Conservation (phyloP, 1,284 basidiomycete genomes). For the Inonotus obliquus region DNA sequence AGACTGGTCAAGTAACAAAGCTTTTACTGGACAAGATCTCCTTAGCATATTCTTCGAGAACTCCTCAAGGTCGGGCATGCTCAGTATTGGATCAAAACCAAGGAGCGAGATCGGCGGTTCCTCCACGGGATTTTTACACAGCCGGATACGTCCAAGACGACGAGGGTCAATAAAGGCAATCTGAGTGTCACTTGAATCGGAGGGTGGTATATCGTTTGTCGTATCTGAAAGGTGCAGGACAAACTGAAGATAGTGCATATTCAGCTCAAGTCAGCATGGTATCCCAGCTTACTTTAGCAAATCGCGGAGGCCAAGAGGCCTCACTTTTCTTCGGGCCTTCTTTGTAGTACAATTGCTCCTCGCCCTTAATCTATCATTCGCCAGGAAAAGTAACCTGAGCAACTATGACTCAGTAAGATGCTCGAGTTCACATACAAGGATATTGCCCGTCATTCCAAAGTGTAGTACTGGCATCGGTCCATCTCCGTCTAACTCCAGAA, state of each 20-base stretch:
- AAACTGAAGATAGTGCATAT: constrained; percentile 40
- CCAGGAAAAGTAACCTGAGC: neutral
- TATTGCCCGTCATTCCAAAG: constrained; percentile 83
- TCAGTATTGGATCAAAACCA: constrained; percentile 76
- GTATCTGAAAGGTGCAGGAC: constrained; percentile 46
- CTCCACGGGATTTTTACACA: constrained; percentile 51
- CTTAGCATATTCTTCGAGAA: constrained; percentile 50
- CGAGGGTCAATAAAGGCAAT: constrained; percentile 68
- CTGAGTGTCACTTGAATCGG: constrained; percentile 32
- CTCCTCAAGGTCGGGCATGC: constrained; percentile 59
- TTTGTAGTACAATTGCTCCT: constrained; percentile 60
- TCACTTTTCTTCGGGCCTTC: constrained; percentile 45
- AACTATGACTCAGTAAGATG: neutral
- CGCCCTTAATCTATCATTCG: constrained; percentile 54
- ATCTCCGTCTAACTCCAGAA: constrained; percentile 59
- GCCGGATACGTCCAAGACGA: constrained; percentile 67
- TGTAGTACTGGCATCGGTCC: constrained; percentile 69
- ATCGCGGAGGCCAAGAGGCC: constrained; percentile 73
- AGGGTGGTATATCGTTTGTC: constrained; percentile 21
- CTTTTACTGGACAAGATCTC: constrained; percentile 71
- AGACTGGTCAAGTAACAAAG: constrained; percentile 75
- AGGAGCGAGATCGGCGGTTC: constrained; percentile 69
- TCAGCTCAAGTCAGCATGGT: neutral
- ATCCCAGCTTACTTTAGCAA: constrained; percentile 53
- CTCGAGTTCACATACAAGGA: constrained; percentile 46